Base-by-base conservation (phyloP, 305 asterid species). In the Fraxinus nigra region DNA sequence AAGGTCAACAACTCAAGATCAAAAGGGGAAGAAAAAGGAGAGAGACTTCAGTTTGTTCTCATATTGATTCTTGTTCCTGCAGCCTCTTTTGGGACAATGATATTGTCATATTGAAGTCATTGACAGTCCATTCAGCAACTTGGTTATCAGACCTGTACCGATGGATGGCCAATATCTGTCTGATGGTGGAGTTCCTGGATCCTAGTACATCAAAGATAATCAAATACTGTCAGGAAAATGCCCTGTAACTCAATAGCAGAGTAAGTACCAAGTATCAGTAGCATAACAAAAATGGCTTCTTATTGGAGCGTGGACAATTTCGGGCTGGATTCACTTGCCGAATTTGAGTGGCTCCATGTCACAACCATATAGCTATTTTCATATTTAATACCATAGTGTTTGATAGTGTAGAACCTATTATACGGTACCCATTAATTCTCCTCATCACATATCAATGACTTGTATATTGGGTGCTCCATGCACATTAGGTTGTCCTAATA, bases 71-170 rank as follows among this genome's bases (percentile, higher is more conserved):
- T 38, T 0, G 2, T 30, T 43, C 43, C 2, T 30, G 46, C 37
- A 77, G 48, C 84, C 72, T 80, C 75, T 20, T 48, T 56, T 54
- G 77, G 84, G 24, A 84, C 78, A 82, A 88, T 84, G 69, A 88
- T 82, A 75, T 86, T 85, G 75, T 28, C 30, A 28, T 28, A 28
- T 28, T 28, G 30, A 88, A 88, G 80, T 88, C 78, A 61, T 79
- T 61, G 78, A 88, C 87, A 1, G 87, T 88, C 89, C 89, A 86
- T 43, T 86, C 89, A 61, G 89, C 91, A 72, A 80, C 84, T 78
- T 75, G 82, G 76, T 79, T 75, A 63, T 85, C 78, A 24, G 84
- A 80, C 67, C 69, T 86, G 75, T 13, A 88, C 26, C 88, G 72
- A 88, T 72, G 16, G 91, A 86, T 22, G 48, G 81, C 89, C 91